Percentiles rank a stretch among this genome's conserved stretches.
These are phyloP conservation scores for Cladosporium austrohemisphaericum DNA, from an alignment of 2,329 filamentous ascomycete genomes.

Conservation along the genomic window DNA sequence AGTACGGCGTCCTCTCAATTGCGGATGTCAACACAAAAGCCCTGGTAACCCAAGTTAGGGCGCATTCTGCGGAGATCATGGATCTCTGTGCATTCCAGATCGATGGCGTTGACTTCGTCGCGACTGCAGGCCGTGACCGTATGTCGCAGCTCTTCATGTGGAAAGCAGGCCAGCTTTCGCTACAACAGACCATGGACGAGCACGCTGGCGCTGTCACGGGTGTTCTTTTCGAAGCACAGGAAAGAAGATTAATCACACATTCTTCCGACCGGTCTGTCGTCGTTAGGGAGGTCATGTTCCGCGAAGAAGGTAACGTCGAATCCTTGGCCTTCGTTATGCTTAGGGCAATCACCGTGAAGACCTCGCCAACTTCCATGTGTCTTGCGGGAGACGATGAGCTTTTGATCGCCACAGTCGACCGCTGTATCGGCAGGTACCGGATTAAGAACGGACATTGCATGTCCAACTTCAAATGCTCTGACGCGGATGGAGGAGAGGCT, in stretches of 20 bases:
- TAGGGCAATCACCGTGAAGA: constrained; percentile 75
- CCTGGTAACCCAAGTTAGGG: constrained; percentile 70
- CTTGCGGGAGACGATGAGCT: constrained; percentile 61
- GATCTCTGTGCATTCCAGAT: constrained; percentile 70
- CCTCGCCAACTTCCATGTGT: constrained; percentile 81
- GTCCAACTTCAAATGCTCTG: constrained; percentile 75
- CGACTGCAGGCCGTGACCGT: constrained; percentile 80
- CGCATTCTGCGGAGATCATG: constrained; percentile 80
- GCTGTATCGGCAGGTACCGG: constrained; percentile 54
- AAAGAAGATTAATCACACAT: constrained; percentile 68
- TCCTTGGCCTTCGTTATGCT: constrained; percentile 72
- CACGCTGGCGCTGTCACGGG: constrained; percentile 82
- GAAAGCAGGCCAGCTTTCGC: constrained; percentile 42
- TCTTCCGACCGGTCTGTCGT: constrained; percentile 86
- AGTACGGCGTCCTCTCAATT: constrained; percentile 66
- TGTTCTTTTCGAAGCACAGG: constrained; percentile 63
- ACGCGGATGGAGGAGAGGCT: constrained; percentile 74
- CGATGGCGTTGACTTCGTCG: constrained; percentile 63
- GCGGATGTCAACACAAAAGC: constrained; percentile 59
- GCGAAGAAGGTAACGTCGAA: constrained; percentile 56
- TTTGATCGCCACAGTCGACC: constrained; percentile 59
- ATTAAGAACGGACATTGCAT: constrained; percentile 62
- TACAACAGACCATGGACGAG: constrained; percentile 88
- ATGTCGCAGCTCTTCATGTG: constrained; percentile 89
- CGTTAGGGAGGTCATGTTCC: constrained; percentile 71